These are phyloP conservation scores for Candida patagonica DNA, from an alignment of 805 yeast genomes.

Conservation along the genomic window DNA sequence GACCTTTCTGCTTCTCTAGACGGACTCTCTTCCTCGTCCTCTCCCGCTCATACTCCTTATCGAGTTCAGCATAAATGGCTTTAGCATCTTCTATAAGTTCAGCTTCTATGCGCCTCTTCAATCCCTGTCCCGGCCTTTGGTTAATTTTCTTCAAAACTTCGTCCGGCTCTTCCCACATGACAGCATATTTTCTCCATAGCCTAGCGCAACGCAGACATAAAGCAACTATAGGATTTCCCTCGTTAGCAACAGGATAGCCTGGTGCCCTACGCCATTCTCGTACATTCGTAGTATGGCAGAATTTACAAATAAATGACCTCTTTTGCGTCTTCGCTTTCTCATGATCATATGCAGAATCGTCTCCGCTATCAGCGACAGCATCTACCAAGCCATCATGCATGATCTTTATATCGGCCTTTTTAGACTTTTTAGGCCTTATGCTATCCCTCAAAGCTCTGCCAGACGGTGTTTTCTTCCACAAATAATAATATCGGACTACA, in stretches of 20 bases:
- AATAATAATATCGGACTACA: slow-evolving; percentile 78
- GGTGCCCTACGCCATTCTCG: slow-evolving; percentile 64
- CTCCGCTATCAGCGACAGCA: slow-evolving; percentile 52
- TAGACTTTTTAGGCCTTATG: slow-evolving; percentile 44
- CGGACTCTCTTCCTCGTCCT: slow-evolving; percentile 10
- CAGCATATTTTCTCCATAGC: slow-evolving; percentile 85
- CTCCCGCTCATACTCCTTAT: slow-evolving; percentile 17
- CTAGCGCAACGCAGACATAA: slow-evolving; percentile 82
- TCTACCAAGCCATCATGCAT: slow-evolving; percentile 30
- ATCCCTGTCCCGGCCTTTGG: slow-evolving; percentile 38
- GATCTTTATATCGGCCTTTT: slow-evolving; percentile 4
- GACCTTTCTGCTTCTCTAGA: slow-evolving; percentile 13
- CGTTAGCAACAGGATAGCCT: slow-evolving; percentile 40
- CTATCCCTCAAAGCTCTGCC: slow-evolving; percentile 81
- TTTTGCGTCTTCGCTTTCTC: slow-evolving; percentile 36
- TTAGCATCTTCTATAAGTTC: slow-evolving; percentile 47
- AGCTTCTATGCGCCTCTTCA: slow-evolving; percentile 55
- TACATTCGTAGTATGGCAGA: slow-evolving; percentile 52
- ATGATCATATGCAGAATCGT: slow-evolving; percentile 62
- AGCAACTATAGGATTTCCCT: slow-evolving; percentile 39
- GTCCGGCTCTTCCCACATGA: slow-evolving; percentile 72
- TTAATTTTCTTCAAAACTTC: slow-evolving; percentile 49
- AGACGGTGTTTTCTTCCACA: slow-evolving; percentile 80
- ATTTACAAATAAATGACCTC: slow-evolving; percentile 52
- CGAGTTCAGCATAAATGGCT: slow-evolving; percentile 23